Base-by-base conservation (phyloP, 2,329 filamentous ascomycete genomes). In the Sporothrix inflata region DNA sequence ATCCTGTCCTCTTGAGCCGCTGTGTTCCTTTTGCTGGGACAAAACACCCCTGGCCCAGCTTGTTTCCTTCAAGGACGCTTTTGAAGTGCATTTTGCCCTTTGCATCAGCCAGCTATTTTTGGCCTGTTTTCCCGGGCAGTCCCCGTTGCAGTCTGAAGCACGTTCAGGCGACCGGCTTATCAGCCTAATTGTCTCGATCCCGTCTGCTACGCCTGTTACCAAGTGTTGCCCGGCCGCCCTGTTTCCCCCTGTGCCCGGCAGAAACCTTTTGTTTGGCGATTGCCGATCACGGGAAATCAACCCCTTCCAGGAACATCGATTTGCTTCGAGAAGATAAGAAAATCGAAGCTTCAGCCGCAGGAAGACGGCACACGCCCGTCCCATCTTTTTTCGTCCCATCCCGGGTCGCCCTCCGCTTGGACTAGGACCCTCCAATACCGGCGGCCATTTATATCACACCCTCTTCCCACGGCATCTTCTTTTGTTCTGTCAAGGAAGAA, bases 181-280 rank as follows among this genome's bases (percentile, higher is more conserved):
- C 67, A 70, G 71, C 67, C 67, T 70, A 70, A 70, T 70, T 49
- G 16, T 30, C 40, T 24, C 40, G 24, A 61, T 40, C 19, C 24
- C 12, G 42, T 40, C 34, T 45, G 11, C 21, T 30, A 57, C 66
- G 57, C 38, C 67, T 70, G 60, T 16, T 66, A 67, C 47, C 60
- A 61, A 65, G 34, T 34, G 4, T 40, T 24, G 12, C 16, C 34
- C 16, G 21, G 21, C 42, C 47, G 42, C 45, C 30, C 1, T 30
- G 8, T 53, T 45, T 30, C 27, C 55, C 11, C 24, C 16, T 66
- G 45, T 19, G 63, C 47, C 38, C 45, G n/a, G 38, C 24, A 49
- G 30, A 19, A 21, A 21, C 24, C 24, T 14, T 53, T 14, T 66
- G 67, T 51, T 66, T 68, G 55, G 57, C 47, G 38, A 63, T 60